These are phyloP conservation scores for Xylaria sp. DNA, from an alignment of 2,329 filamentous ascomycete species.

Conservation along the genomic window DNA sequence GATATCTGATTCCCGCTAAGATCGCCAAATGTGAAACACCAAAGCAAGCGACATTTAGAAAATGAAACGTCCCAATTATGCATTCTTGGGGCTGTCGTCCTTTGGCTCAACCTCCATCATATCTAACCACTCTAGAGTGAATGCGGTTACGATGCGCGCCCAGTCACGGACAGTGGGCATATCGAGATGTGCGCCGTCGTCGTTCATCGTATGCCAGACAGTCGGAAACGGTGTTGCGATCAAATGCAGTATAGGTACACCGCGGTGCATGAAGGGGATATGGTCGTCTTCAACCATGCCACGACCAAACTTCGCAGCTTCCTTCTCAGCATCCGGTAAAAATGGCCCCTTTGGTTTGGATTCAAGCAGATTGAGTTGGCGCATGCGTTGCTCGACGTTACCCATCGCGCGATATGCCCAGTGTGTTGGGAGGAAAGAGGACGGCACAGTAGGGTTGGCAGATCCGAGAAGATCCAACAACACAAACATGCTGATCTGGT, in stretches of 20 bases:
- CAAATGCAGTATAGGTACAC: conserved; percentile 80
- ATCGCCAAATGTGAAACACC: conserved; percentile 18
- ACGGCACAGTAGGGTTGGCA: conserved; percentile 69
- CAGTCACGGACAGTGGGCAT: conserved; percentile 79
- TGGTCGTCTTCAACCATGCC: conserved; percentile 75
- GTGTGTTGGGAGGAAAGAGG: conserved; percentile 81
- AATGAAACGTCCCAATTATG: conserved; percentile 11
- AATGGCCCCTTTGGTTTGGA: conserved; percentile 57
- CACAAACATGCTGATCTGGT: conserved; percentile 79
- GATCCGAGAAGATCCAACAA: conserved; percentile 79
- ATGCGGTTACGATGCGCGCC: conserved; percentile 77
- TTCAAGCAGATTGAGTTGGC: conserved; percentile 65
- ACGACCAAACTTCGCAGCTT: conserved; percentile 49
- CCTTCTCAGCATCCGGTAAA: conserved; percentile 65
- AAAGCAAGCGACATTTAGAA: conserved; percentile 11
- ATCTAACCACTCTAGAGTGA: conserved; percentile 84
- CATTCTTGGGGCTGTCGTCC: conserved; percentile 21
- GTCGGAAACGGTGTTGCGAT: conserved; percentile 77
- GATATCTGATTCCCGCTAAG: background rate
- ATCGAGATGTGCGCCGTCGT: conserved; percentile 80
- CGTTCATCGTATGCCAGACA: conserved; percentile 78
- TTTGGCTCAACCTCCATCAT: conserved; percentile 58
- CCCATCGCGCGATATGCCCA: conserved; percentile 82
- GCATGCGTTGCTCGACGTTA: conserved; percentile 71
- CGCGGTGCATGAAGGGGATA: conserved; percentile 78